Evolutionary conservation across 129 eudicot genomes (phyloP).

Genomic region (Saposhnikovia divaricata): DNA sequence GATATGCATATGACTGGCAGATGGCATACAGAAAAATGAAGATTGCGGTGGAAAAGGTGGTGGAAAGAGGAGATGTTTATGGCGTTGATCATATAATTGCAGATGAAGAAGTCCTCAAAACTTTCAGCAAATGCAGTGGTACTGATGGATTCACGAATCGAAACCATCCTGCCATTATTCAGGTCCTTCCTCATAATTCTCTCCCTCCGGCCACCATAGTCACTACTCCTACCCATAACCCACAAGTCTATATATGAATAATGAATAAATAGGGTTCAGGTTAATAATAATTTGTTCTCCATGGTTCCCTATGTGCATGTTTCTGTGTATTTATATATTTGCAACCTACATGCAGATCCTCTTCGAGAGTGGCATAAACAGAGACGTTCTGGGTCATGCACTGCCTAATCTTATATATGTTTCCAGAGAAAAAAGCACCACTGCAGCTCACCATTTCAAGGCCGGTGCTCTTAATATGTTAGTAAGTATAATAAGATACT

Average conservation of each 20-base stretch:
- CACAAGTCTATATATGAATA: neutral
- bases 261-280: neutral
- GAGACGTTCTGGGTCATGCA: slow-evolving; percentile 16
- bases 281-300: neutral
- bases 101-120: slow-evolving; percentile 19
- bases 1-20: slow-evolving; percentile 9
- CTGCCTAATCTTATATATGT: slow-evolving; percentile 43
- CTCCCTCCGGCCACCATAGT: neutral
- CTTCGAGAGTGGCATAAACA: slow-evolving; percentile 18
- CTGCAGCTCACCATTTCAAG: slow-evolving; percentile 35
- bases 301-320: neutral
- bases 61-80: slow-evolving; percentile 36
- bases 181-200: slow-evolving; percentile 23
- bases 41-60: slow-evolving; percentile 31
- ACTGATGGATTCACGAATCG: slow-evolving; percentile 33
- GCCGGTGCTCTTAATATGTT: slow-evolving; percentile 51
- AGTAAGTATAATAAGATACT: slow-evolving; percentile 22
- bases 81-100: slow-evolving; percentile 17
- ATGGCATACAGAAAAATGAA: slow-evolving; percentile 32
- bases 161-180: slow-evolving; percentile 59
- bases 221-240: neutral
- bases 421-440: slow-evolving; percentile 37
- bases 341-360: slow-evolving; percentile 24
- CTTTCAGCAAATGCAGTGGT: slow-evolving; percentile 36
- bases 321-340: neutral